These are phyloP conservation scores for Populus hybrid DNA, from an alignment of 441 rosid genomes.

Conservation along the genomic window DNA sequence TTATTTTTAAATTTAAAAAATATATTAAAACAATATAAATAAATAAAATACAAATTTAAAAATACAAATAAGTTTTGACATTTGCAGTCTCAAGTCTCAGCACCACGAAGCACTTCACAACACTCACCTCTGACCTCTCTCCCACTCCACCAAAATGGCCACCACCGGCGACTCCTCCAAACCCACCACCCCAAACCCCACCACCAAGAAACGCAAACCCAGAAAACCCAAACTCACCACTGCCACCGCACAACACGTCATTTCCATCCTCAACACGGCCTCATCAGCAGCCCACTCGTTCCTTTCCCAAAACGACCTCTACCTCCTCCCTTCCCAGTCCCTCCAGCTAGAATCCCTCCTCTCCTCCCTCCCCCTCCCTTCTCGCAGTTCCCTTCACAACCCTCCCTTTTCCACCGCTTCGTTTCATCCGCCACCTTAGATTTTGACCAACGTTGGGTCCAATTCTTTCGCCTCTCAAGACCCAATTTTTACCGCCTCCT, in stretches of 20 bases:
- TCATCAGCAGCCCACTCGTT: conserved; percentile 41
- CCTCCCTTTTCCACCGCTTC: conserved; percentile 42
- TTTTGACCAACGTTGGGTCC: conserved; percentile 50
- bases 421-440: conserved; percentile 30
- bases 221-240: conserved; percentile 16
- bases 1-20: no score
- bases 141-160: conserved; percentile 12
- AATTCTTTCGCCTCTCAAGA: conserved; percentile 55
- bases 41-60: no score
- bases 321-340: conserved; percentile 55
- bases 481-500: conserved; percentile 42
- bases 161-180: conserved; percentile 15
- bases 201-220: conserved; percentile 11
- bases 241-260: conserved; percentile 25
- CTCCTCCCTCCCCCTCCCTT: conserved; percentile 26
- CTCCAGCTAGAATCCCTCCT: conserved; percentile 53
- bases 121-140: background rate
- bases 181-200: background rate
- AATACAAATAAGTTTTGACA: background rate
- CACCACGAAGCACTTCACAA: background rate
- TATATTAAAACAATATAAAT: no score
- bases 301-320: conserved; percentile 45
- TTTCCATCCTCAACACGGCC: conserved; percentile 42
- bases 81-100: background rate
- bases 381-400: conserved; percentile 17